phyloP scores from a whole-genome alignment of 768 basidiomycete genomes.

The Tulasnella sp. region DNA sequence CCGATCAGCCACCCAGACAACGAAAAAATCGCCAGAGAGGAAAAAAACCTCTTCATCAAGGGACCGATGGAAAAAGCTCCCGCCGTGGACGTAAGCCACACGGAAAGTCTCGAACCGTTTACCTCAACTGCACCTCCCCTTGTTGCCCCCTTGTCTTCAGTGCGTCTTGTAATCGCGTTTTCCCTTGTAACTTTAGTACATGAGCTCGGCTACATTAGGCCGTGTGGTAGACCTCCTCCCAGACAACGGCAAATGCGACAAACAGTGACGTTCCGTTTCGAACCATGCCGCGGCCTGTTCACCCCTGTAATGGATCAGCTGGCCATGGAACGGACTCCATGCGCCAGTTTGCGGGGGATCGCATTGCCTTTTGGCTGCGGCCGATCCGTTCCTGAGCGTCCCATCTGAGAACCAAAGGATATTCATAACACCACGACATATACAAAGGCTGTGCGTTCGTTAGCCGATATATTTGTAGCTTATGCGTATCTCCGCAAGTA shows the following conservation, averaged over 20 bases:
- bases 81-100: not conserved
- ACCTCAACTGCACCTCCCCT: not conserved
- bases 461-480: not conserved
- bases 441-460: not conserved
- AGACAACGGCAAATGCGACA: not conserved
- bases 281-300: not conserved
- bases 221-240: not conserved
- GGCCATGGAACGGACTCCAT: not conserved
- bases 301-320: not conserved
- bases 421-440: not conserved
- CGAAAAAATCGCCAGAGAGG: not conserved
- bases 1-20: not conserved
- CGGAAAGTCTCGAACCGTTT: not conserved
- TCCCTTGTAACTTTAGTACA: not conserved
- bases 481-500: not conserved
- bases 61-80: not conserved
- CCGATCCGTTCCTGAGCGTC: not conserved
- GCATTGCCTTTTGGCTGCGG: not conserved
- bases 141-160: not conserved
- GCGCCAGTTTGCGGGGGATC: not conserved
- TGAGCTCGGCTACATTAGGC: not conserved
- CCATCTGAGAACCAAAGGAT: not conserved
- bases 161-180: not conserved
- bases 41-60: conserved; percentile 12
- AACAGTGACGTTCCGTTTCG: too few species aligned